Evolutionary conservation across 2,329 filamentous ascomycete species (phyloP), one percentile per base, ranked within the genome.

Genomic region (Aspergillus sp.): DNA sequence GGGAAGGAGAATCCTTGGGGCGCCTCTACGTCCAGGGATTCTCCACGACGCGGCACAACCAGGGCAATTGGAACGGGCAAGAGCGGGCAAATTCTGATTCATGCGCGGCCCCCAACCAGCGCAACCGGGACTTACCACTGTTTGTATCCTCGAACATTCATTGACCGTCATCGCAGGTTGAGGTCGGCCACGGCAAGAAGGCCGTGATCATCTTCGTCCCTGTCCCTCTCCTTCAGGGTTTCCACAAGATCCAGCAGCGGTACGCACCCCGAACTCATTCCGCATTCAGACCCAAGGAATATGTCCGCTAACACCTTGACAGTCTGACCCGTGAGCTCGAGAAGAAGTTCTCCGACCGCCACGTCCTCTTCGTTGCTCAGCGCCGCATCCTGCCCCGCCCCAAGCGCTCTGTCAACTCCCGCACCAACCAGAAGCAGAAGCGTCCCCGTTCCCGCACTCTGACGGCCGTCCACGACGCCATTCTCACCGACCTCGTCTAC

Each of bases 281-380:
- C 2, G 4, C 10, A 11, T 7, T 38, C 6, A 36, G 29, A 51
- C 38, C 14, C 20, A 19, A 7, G 14, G 40, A 16, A 42, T 3
- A 38, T 14, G 29, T 14, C 16, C n/a, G 11, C 16, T 19, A 21
- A 44, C 41, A 21, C 31, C 19, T 20, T 20, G 23, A 16, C 41
- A 97, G 93, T 77, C 88, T 99, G 76, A 99, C 94, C 80, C 94
- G 94, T 82, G 94, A 99, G 86, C 92, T 99, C 76, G 94, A 99
- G 89, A 99, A 99, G 91, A 99, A 99, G 85, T 99, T 99, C 91
- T 97, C 94, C 64, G 94, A 99, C 86, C 94, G 94, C 81, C 94
- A 99, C 81, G 94, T 99, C 78, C 85, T 99, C 78, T 91, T 99
- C 87, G 88, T 99, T 71, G 94, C 94, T 71, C 95, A 93, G 75